A percentile compares a stretch with the other conserved stretches of the same genome.
Evolutionary conservation across 148 eudicot species (phyloP).

Genomic region (Chenopodium quinoa): DNA sequence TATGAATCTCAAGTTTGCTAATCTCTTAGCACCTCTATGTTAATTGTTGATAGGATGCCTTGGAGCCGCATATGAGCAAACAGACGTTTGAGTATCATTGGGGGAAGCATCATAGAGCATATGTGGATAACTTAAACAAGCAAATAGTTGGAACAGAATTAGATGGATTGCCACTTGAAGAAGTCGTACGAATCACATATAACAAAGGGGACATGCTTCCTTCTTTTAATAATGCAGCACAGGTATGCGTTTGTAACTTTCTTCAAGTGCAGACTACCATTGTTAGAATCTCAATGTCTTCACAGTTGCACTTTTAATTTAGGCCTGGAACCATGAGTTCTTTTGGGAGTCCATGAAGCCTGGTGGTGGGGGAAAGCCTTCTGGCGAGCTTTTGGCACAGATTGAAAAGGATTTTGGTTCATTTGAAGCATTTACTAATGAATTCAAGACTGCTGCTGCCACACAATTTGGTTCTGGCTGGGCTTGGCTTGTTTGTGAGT

Average conservation of each 20-base stretch:
- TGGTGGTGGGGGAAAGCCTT: constrained; percentile 90
- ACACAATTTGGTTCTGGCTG: constrained; percentile 99
- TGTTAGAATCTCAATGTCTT: not conserved
- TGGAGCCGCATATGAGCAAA: constrained; percentile 91
- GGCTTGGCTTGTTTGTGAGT: constrained; percentile 98
- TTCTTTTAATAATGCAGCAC: constrained; percentile 94
- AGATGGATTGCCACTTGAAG: constrained; percentile 61
- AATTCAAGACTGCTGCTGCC: constrained; percentile 82
- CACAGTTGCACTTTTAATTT: not conserved
- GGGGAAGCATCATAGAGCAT: constrained; percentile 84
- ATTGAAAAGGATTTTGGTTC: constrained; percentile 92
- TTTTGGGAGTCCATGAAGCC: constrained; percentile 98
- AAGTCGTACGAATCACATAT: constrained; percentile 52
- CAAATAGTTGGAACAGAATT: constrained; percentile 86
- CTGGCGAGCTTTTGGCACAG: constrained; percentile 68
- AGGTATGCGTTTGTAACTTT: constrained; percentile 40
- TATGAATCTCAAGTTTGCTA: not conserved
- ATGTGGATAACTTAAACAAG: constrained; percentile 90
- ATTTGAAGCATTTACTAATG: constrained; percentile 62
- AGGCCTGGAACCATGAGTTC: constrained; percentile 94
- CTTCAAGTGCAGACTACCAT: not conserved
- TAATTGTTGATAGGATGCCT: constrained; percentile 51
- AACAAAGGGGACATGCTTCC: constrained; percentile 86
- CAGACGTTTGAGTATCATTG: constrained; percentile 78
- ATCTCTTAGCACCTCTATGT: not conserved